phyloP scores from a whole-genome alignment of 306 rosid genomes.

The Castanospermum australe region DNA sequence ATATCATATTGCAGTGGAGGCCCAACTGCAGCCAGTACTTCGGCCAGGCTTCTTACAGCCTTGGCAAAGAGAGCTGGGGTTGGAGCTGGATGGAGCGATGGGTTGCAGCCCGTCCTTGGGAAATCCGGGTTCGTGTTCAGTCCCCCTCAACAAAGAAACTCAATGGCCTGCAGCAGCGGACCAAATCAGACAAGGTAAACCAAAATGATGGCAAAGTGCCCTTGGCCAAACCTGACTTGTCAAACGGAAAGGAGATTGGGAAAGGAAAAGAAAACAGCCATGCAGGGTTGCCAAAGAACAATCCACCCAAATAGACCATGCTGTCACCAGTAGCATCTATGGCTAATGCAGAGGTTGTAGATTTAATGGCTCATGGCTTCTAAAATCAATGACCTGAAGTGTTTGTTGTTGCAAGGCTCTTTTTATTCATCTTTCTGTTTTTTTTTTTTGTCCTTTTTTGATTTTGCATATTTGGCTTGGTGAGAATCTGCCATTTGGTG shows the following conservation, averaged over 20 bases:
- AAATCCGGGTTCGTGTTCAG: constrained; percentile 48
- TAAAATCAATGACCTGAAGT: background rate
- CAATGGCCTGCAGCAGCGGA: constrained; percentile 35
- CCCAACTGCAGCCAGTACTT: constrained; percentile 72
- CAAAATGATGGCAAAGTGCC: constrained; percentile 32
- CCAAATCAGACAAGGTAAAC: constrained; percentile 31
- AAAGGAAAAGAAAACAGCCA: constrained; percentile 48
- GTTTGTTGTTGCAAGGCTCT: background rate
- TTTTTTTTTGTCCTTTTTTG: background rate
- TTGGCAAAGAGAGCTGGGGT: constrained; percentile 77
- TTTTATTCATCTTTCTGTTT: background rate
- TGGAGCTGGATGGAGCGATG: constrained; percentile 92
- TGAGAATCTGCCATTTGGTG: background rate
- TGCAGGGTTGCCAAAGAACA: constrained; percentile 26
- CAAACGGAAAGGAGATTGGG: constrained; percentile 48
- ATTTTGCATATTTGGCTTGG: constrained; percentile 4
- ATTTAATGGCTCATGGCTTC: background rate
- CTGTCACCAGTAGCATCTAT: background rate
- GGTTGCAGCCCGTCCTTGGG: constrained; percentile 91
- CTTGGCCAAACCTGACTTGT: constrained; percentile 29
- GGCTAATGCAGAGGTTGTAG: background rate
- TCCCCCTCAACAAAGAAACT: constrained; percentile 49
- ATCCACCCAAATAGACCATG: constrained; percentile 18
- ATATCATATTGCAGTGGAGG: constrained; percentile 64
- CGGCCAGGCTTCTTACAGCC: constrained; percentile 60